phyloP scores from a whole-genome alignment of 176 grass and related monocot genomes.

The Ananas comosus region DNA sequence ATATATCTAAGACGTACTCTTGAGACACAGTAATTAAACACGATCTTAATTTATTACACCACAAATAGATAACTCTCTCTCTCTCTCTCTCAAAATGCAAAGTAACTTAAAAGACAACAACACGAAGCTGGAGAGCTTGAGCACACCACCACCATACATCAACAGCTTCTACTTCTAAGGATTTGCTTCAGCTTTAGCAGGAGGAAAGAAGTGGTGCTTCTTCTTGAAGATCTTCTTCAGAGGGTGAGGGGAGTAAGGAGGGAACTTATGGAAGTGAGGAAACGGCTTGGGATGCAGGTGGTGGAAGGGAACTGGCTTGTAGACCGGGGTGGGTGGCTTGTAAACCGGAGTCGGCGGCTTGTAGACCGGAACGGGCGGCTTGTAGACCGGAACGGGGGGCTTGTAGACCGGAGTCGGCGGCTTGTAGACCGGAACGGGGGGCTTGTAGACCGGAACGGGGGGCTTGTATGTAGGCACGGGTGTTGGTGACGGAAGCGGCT shows the following conservation, averaged over 20 bases:
- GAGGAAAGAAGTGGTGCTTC: background rate
- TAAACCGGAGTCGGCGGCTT: background rate
- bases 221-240: background rate
- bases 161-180: background rate
- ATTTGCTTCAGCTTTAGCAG: background rate
- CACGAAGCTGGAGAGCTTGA: no score
- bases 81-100: no score
- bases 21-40: no score
- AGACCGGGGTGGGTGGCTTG: background rate
- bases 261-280: background rate
- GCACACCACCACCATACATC: no score
- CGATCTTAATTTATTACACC: no score
- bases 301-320: background rate
- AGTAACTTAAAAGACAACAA: no score
- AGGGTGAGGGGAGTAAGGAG: background rate
- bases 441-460: background rate
- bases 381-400: background rate
- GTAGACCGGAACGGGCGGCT: background rate
- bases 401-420: conserved; percentile 15
- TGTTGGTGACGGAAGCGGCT: background rate
- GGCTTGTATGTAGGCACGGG: background rate
- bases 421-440: conserved; percentile 5
- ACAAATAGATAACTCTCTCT: no score
- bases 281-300: background rate
- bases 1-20: no score